These are phyloP conservation scores for Spirogloea muscicola DNA, from an alignment of 139 green algal species.

Conservation along the genomic window DNA sequence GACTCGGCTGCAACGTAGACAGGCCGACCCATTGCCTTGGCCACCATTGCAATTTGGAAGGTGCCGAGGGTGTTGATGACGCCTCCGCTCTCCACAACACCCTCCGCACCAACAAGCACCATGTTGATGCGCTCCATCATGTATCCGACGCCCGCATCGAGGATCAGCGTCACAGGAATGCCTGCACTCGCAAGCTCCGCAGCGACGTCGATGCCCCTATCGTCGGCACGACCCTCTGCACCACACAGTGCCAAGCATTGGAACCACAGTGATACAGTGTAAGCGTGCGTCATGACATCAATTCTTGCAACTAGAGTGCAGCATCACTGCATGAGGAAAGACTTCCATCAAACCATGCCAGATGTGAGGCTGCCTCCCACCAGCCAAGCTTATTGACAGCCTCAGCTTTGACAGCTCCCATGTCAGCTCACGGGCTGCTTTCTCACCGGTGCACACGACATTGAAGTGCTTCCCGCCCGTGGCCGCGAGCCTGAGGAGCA, in stretches of 20 bases:
- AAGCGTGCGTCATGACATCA: too few species aligned
- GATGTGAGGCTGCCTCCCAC: too few species aligned
- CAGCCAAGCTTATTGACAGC: too few species aligned
- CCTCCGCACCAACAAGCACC: slow-evolving; percentile 89
- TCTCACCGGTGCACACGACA: slow-evolving; percentile 75
- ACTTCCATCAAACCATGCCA: too few species aligned
- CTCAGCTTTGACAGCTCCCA: background rate
- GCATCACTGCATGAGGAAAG: too few species aligned
- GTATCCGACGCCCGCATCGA: slow-evolving; percentile 79
- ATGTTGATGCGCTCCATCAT: slow-evolving; percentile 77
- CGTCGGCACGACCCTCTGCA: slow-evolving; percentile 64
- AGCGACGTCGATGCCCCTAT: slow-evolving; percentile 63
- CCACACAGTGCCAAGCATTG: too few species aligned
- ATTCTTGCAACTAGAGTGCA: too few species aligned
- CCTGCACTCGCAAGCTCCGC: slow-evolving; percentile 60
- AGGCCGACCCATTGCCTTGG: slow-evolving; percentile 74
- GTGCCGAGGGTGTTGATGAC: slow-evolving; percentile 94
- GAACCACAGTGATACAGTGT: too few species aligned
- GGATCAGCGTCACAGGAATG: slow-evolving; percentile 74
- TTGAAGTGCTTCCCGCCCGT: slow-evolving; percentile 70
- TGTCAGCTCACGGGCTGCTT: background rate
- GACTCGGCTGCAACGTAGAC: slow-evolving; percentile 91
- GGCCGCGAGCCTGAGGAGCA: slow-evolving; percentile 68
- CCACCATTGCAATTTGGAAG: slow-evolving; percentile 66
- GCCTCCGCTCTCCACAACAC: slow-evolving; percentile 90